Evolutionary conservation across 306 rosid genomes (phyloP).

Genomic region (Prunus kanzakura): DNA sequence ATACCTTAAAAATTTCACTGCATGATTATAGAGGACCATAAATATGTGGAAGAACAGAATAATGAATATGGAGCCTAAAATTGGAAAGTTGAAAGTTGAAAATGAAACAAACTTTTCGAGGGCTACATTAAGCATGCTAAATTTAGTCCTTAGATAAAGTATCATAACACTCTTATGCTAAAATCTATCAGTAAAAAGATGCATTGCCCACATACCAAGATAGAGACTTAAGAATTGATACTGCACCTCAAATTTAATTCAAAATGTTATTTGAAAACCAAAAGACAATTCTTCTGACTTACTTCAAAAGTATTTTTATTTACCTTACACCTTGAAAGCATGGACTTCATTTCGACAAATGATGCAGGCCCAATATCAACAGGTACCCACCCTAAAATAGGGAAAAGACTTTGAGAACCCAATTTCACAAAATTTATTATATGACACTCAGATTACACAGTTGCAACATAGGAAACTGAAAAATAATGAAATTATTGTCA

Average conservation of each 20-base stretch:
- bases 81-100: neutral
- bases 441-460: neutral
- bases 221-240: neutral
- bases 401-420: conserved; percentile 11
- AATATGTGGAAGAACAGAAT: neutral
- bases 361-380: conserved; percentile 80
- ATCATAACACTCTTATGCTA: neutral
- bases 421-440: neutral
- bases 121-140: neutral
- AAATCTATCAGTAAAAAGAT: neutral
- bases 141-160: neutral
- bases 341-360: conserved; percentile 54
- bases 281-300: neutral
- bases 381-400: conserved; percentile 71
- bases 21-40: neutral
- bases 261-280: neutral
- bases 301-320: neutral
- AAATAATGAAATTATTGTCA: neutral
- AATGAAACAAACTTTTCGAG: neutral
- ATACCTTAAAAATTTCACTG: neutral
- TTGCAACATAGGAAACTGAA: neutral
- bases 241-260: neutral
- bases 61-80: neutral
- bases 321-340: conserved; percentile 69
- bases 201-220: neutral